These are phyloP conservation scores for Mycosarcoma mackinlayi DNA, from an alignment of 1,284 basidiomycete genomes.

Conservation along the genomic window DNA sequence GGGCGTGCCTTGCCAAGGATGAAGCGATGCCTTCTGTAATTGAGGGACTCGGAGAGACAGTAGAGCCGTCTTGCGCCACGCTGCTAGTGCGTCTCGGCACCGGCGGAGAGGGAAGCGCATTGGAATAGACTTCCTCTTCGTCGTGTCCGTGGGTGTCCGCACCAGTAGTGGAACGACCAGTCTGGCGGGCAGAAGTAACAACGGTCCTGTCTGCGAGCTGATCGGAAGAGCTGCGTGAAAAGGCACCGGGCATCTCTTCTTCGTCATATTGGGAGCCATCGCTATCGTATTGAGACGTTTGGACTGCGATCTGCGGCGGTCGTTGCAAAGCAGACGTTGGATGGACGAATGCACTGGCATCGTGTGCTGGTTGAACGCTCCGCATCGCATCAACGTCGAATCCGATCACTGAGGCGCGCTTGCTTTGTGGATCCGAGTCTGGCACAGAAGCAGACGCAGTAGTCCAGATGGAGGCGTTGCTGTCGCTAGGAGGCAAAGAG, in stretches of 20 bases:
- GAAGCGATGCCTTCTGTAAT: constrained; percentile 9
- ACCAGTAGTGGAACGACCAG: not conserved
- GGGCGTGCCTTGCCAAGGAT: constrained; percentile 9
- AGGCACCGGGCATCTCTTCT: constrained; percentile 21
- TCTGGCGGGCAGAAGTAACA: not conserved
- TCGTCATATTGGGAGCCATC: constrained; percentile 52
- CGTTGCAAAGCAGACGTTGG: not conserved
- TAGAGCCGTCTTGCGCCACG: constrained; percentile 26
- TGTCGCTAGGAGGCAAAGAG: constrained; percentile 31
- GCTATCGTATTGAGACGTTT: constrained; percentile 30
- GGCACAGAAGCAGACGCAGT: constrained; percentile 28
- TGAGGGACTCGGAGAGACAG: constrained; percentile 28
- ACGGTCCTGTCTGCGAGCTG: constrained; percentile 25
- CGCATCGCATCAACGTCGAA: constrained; percentile 39
- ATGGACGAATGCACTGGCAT: not conserved
- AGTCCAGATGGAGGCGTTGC: constrained; percentile 41
- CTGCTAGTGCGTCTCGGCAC: constrained; percentile 43
- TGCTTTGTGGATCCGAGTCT: constrained; percentile 23
- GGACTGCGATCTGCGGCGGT: constrained; percentile 16
- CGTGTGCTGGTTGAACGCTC: constrained; percentile 24
- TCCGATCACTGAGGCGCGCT: constrained; percentile 38
- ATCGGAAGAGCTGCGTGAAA: constrained; percentile 16
- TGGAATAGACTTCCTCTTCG: constrained; percentile 15
- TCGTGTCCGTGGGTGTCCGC: not conserved
- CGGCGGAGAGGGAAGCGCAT: constrained; percentile 37